Evolutionary conservation across 2,329 filamentous ascomycete species (phyloP).

Genomic region (Stachybotrys chlorohalonatus): DNA sequence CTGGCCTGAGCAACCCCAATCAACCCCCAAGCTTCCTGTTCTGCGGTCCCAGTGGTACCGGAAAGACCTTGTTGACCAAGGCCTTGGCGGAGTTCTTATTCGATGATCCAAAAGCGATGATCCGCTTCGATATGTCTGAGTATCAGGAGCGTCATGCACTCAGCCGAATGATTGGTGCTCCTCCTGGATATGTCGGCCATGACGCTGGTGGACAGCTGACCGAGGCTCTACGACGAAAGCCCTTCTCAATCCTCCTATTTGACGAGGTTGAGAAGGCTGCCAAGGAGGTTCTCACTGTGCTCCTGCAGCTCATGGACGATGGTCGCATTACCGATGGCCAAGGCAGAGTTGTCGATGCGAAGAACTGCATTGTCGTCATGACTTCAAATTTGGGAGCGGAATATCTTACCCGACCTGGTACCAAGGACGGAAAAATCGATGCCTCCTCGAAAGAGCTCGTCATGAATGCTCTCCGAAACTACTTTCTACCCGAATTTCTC

Average conservation of each 20-base stretch:
- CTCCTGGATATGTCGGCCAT: conserved; percentile 93
- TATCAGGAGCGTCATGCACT: conserved; percentile 96
- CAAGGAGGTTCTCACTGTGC: conserved; percentile 92
- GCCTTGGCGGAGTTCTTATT: conserved; percentile 96
- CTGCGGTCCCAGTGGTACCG: conserved; percentile 95
- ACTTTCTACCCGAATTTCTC: conserved; percentile 96
- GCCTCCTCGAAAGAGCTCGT: conserved; percentile 78
- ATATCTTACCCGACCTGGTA: conserved; percentile 72
- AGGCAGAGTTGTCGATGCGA: conserved; percentile 87
- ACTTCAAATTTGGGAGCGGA: conserved; percentile 96
- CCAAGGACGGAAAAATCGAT: conserved; percentile 78
- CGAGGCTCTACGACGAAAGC: conserved; percentile 83
- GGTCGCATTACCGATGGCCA: conserved; percentile 97
- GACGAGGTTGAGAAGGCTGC: conserved; percentile 98
- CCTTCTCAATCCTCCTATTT: conserved; percentile 95
- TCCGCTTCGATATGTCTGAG: conserved; percentile 98
- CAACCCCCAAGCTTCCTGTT: conserved; percentile 97
- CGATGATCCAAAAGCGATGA: conserved; percentile 95
- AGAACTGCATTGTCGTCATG: conserved; percentile 99
- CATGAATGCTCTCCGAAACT: conserved; percentile 82
- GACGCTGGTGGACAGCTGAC: conserved; percentile 94
- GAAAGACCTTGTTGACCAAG: conserved; percentile 95
- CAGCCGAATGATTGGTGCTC: conserved; percentile 95
- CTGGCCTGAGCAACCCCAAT: conserved; percentile 90
- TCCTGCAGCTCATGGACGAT: conserved; percentile 99